Evolutionary conservation across 2,329 filamentous ascomycete species (phyloP), one percentile per base, ranked within the genome.

Genomic region (Drechmeria coniospora): DNA sequence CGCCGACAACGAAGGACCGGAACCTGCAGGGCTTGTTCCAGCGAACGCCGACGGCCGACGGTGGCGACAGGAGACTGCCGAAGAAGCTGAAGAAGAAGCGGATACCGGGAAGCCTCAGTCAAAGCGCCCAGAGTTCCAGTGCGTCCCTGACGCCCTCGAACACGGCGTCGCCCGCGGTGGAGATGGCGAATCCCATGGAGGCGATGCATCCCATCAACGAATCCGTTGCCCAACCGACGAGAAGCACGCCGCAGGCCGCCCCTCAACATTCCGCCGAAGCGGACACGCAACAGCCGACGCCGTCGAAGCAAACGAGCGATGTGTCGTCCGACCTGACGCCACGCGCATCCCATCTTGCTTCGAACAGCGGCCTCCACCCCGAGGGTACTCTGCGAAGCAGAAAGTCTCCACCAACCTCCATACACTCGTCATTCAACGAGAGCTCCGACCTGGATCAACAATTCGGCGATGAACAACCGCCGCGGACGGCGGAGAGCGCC

Each of bases 71-170:
- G 41, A 70, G 80, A 25, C 78, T 77, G 46, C 82, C 84, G 0
- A 94, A 93, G 45, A 93, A 94, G 53, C 59, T 98, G 28, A 79
- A 78, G 51, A 95, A 95, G 61, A 93, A 82, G 53, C 66, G 75
- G 36, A 60, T 79, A 30, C 76, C 80, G 0, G 76, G 74, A 23
- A 82, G 80, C 44, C 56, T 79, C 14, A 86, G 83, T 40, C 77
- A 76, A 13, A 94, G 87, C 47, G 86, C 87, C 0, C 84, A 93
- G 37, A 94, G 86, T 46, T 95, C 90, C 11, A 79, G 71, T 6
- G 71, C 79, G 11, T 94, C 86, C 6, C 59, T 92, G 11, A 49
- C 57, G 5, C 48, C 51, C 21, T 61, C 59, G 9, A 50, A 55
- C 23, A 46, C 54, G 8, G 50, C 52, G 2, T 68, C 66, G 5